Conservation (phyloP, 2,329 filamentous ascomycete genomes). For the Davidsoniella neocaledoniae region DNA sequence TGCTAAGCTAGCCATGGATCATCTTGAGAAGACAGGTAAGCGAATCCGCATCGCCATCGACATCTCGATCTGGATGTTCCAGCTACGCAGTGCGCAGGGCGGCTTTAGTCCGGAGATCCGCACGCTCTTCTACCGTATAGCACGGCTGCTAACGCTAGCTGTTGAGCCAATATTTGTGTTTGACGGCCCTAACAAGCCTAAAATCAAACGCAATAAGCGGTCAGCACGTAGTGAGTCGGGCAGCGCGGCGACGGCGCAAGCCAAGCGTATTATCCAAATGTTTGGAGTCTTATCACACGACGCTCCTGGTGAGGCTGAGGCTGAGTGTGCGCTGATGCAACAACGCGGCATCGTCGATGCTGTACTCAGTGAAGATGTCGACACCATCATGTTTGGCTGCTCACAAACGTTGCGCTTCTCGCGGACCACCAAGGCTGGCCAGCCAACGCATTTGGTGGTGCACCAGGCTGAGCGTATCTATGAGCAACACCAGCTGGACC, state of each 20-base stretch:
- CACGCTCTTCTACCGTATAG: slow-evolving; percentile 81
- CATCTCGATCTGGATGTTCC: slow-evolving; percentile 94
- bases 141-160: slow-evolving; percentile 58
- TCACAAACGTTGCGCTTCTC: slow-evolving; percentile 54
- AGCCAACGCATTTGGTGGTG: slow-evolving; percentile 69
- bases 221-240: slow-evolving; percentile 43
- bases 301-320: slow-evolving; percentile 88
- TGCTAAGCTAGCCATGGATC: slow-evolving; percentile 63
- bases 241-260: slow-evolving; percentile 53
- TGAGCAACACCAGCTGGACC: slow-evolving; percentile 48
- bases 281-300: slow-evolving; percentile 76
- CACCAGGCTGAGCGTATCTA: slow-evolving; percentile 30
- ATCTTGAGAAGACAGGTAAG: slow-evolving; percentile 50
- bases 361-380: slow-evolving; percentile 89
- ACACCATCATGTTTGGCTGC: slow-evolving; percentile 95
- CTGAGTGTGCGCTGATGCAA: slow-evolving; percentile 82
- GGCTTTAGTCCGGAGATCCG: slow-evolving; percentile 80
- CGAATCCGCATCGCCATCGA: slow-evolving; percentile 83
- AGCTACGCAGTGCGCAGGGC: slow-evolving; percentile 68
- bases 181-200: slow-evolving; percentile 70
- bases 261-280: slow-evolving; percentile 66
- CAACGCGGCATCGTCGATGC: slow-evolving; percentile 72
- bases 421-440: slow-evolving; percentile 4
- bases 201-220: slow-evolving; percentile 74
- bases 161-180: slow-evolving; percentile 83